A percentile compares a stretch with the other conserved stretches of the same genome.
phyloP scores from a whole-genome alignment of 495 filamentous ascomycete species.

The Parathielavia appendiculata region DNA sequence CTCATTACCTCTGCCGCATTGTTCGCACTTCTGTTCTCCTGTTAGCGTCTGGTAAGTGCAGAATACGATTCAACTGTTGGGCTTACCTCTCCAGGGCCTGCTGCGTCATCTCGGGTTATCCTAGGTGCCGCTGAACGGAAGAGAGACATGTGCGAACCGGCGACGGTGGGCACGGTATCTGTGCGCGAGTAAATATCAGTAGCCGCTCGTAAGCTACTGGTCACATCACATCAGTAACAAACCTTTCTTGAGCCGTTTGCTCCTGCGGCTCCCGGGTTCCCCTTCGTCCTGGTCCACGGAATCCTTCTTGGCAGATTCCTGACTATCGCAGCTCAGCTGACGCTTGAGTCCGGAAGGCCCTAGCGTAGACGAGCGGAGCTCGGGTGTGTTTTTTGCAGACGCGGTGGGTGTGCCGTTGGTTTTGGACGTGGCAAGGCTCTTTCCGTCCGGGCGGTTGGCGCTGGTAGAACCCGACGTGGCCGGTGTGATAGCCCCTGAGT shows the following conservation, averaged over 20 bases:
- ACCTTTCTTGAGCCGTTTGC: slow-evolving; percentile 94
- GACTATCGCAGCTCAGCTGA: slow-evolving; percentile 71
- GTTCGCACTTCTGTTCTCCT: slow-evolving; percentile 67
- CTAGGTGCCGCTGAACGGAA: slow-evolving; percentile 76
- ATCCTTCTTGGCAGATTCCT: slow-evolving; percentile 52
- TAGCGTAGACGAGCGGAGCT: slow-evolving; percentile 50
- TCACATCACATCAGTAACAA: background rate
- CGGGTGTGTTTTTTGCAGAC: slow-evolving; percentile 55
- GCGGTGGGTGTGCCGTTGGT: slow-evolving; percentile 48
- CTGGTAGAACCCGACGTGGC: slow-evolving; percentile 69
- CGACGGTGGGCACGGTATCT: slow-evolving; percentile 85
- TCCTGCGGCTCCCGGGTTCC: slow-evolving; percentile 74
- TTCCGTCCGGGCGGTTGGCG: slow-evolving; percentile 52
- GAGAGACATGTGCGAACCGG: slow-evolving; percentile 93
- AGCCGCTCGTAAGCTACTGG: background rate
- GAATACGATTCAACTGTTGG: background rate
- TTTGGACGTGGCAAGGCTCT: slow-evolving; percentile 42
- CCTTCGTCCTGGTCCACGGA: slow-evolving; percentile 59
- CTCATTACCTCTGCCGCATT: slow-evolving; percentile 74
- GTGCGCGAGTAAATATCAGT: slow-evolving; percentile 35
- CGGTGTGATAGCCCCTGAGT: slow-evolving; percentile 43
- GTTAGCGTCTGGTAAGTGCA: slow-evolving; percentile 21
- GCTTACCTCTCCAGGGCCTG: slow-evolving; percentile 70
- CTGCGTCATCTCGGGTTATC: slow-evolving; percentile 60
- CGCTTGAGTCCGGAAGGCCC: slow-evolving; percentile 65